Conservation (phyloP, 495 filamentous ascomycete species). For the Patellaria atrata region DNA sequence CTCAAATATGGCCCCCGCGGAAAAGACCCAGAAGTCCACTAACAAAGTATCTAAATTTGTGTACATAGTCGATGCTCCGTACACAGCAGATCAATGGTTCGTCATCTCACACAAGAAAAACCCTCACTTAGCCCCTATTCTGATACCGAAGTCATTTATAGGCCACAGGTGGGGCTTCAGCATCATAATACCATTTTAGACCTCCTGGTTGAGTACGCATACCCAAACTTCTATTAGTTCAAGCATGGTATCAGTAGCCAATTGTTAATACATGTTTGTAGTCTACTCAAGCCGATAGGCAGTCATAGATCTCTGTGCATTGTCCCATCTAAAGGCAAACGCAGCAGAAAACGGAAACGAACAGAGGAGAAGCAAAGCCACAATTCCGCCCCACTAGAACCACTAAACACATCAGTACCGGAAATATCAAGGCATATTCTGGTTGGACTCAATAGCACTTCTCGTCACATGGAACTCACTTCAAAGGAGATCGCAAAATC, state of each 20-base stretch:
- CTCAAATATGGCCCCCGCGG: too few species aligned
- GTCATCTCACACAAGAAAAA: too few species aligned
- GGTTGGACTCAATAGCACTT: constrained; percentile 44
- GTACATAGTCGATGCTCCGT: too few species aligned
- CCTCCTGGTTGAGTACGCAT: background rate
- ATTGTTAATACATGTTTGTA: constrained; percentile 17
- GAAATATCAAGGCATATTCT: constrained; percentile 38
- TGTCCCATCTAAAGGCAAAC: constrained; percentile 38
- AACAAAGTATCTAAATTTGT: too few species aligned
- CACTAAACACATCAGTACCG: constrained; percentile 30
- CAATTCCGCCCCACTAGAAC: constrained; percentile 1
- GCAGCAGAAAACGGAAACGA: constrained; percentile 23
- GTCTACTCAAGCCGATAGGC: constrained; percentile 43
- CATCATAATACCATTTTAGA: background rate
- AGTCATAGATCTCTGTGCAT: constrained; percentile 34
- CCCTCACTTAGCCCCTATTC: background rate
- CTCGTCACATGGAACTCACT: constrained; percentile 37
- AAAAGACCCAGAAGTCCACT: too few species aligned
- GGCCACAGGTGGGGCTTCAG: background rate
- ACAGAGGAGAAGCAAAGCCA: constrained; percentile 8
- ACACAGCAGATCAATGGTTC: too few species aligned
- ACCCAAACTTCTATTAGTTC: constrained; percentile 1
- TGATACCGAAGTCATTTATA: background rate
- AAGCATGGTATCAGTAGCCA: background rate
- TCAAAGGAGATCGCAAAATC: too few species aligned